A percentile compares a stretch with the other conserved stretches of the same genome.
These are phyloP conservation scores for Stephanodiscus triporus DNA, from an alignment of 108 stramenopile genomes.

Conservation along the genomic window DNA sequence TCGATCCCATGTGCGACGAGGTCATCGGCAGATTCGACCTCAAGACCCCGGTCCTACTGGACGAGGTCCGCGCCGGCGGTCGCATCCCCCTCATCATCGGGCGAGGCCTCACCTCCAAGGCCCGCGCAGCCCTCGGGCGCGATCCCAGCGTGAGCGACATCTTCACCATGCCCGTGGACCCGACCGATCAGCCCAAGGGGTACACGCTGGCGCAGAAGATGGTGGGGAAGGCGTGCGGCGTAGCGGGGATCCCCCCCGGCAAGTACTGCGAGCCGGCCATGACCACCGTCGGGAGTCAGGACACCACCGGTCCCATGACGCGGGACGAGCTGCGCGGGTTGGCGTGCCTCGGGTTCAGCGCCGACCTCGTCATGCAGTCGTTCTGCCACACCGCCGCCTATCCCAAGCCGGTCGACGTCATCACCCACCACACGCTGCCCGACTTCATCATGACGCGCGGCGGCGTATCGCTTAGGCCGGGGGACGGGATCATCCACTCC, in stretches of 20 bases:
- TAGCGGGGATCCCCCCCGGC: conserved; percentile 86
- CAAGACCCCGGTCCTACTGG: conserved; percentile 90
- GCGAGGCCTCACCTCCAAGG: conserved; percentile 88
- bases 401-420: conserved; percentile 96
- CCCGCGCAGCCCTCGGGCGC: conserved; percentile 81
- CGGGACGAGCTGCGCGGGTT: conserved; percentile 92
- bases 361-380: conserved; percentile 96
- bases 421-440: conserved; percentile 95
- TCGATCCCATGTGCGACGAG: conserved; percentile 78
- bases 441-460: conserved; percentile 96
- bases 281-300: conserved; percentile 96
- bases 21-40: conserved; percentile 84
- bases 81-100: conserved; percentile 97
- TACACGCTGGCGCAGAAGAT: conserved; percentile 96
- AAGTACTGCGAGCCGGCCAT: conserved; percentile 96
- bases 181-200: conserved; percentile 73
- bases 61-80: conserved; percentile 95
- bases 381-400: conserved; percentile 98
- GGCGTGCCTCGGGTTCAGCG: conserved; percentile 93
- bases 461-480: conserved; percentile 93
- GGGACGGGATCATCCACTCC: conserved; percentile 97
- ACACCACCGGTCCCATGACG: conserved; percentile 98
- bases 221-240: conserved; percentile 92
- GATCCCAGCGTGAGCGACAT: conserved; percentile 74
- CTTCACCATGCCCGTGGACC: conserved; percentile 77